Evolutionary conservation across 768 basidiomycete species (phyloP), one percentile per base, ranked within the genome.

Genomic region (Rickenella mellea): DNA sequence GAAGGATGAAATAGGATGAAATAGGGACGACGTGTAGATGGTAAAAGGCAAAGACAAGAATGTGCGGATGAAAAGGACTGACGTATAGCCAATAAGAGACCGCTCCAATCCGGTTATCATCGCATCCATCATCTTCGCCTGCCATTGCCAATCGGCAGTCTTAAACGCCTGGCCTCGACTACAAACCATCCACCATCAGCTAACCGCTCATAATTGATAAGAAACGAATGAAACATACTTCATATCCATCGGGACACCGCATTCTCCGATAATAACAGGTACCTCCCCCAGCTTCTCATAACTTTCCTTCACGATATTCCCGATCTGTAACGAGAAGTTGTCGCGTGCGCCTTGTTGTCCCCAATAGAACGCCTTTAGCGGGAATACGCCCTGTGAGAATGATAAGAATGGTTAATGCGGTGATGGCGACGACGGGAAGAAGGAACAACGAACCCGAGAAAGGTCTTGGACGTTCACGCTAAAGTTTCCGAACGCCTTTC

Each of bases 221-320:
- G 3, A 45, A 14, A 1, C 25, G 21, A 31, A 27, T 9, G 24
- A 14, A 2, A 66, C 83, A 31, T 52, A 92, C 91, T 99, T 97
- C 73, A 96, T 78, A 52, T 99, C 96, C 83, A 98, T 94, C 1
- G 94, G 94, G 17, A 97, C 71, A 24, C 94, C 94, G 48, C 84
- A 88, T 60, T 99, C 94, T 15, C 93, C 93, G 45, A 99, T 74
- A 10, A 97, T 61, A 29, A 90, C 76, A 9, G 94, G 94, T 14
- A 62, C 73, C 53, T 92, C 87, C 20, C 88, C 90, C 0, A 96
- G 69, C 3, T 76, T 67, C 25, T 71, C 59, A 51, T 86, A 78
- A 0, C 74, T 82, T 15, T 73, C 68, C 41, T 84, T 70, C 5
- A 89, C 76, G 37, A 97, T 73, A 47, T 81, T 93, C 6, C 69